Evolutionary conservation across 306 rosid genomes (phyloP).

Genomic region (Lotus japonicus): DNA sequence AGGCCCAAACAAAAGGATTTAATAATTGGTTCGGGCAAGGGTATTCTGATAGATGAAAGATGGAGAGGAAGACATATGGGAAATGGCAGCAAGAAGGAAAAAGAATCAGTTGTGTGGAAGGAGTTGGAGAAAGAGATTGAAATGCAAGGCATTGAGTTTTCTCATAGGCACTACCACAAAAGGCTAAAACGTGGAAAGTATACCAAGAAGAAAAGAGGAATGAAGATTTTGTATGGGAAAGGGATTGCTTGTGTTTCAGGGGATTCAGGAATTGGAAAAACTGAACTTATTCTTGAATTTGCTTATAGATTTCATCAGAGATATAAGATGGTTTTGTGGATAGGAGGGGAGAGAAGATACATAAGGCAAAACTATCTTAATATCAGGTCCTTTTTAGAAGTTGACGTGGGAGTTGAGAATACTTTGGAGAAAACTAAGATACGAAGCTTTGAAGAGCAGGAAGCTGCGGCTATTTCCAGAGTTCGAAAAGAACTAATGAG

Average conservation of each 20-base stretch:
- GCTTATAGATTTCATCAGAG: constrained; percentile 85
- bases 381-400: constrained; percentile 67
- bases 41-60: constrained; percentile 49
- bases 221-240: constrained; percentile 64
- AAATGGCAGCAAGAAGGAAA: constrained; percentile 47
- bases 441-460: constrained; percentile 71
- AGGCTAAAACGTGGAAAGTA: constrained; percentile 53
- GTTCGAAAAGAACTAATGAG: constrained; percentile 84
- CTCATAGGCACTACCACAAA: constrained; percentile 38
- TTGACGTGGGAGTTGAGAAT: constrained; percentile 78
- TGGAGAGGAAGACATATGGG: constrained; percentile 36
- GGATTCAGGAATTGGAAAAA: constrained; percentile 81
- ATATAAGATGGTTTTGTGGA: constrained; percentile 84
- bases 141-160: constrained; percentile 58
- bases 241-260: constrained; percentile 87
- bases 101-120: constrained; percentile 83
- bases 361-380: constrained; percentile 77
- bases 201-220: constrained; percentile 49
- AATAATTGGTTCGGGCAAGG: constrained; percentile 61
- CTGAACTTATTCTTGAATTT: constrained; percentile 83
- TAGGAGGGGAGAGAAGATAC: constrained; percentile 80
- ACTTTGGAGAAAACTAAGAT: constrained; percentile 50
- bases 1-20: constrained; percentile 58
- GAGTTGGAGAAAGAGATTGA: constrained; percentile 82
- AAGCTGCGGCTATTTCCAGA: constrained; percentile 65